Base-by-base conservation (phyloP, 2,329 filamentous ascomycete species). In the Colletotrichum viniferum region DNA sequence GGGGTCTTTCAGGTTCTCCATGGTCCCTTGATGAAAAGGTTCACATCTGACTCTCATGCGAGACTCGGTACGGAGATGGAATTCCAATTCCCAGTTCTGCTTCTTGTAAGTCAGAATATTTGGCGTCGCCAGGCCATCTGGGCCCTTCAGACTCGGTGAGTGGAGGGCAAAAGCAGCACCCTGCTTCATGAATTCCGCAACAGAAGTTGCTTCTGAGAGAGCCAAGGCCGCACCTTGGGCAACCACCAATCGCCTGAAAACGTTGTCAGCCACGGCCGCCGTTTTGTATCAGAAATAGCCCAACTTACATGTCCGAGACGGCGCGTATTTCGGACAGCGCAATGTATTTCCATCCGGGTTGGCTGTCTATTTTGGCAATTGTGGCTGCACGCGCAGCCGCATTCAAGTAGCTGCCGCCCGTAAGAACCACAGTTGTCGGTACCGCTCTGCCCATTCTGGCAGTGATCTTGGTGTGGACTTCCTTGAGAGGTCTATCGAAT, bases 11-110 rank as follows among this genome's bases (percentile, higher is more conserved):
- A 52, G 43, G 43, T 52, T 6, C 0, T 21, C 43, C 10, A 1
- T 52, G 43, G 18, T 21, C 43, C n/a, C 43, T 12, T 21, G 43
- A 13, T 52, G 43, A 21, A 52, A 52, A 4, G 43, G 43, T 52
- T 52, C 43, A 13, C 43, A 21, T 52, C 43, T 52, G n/a, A 52
- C 7, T 13, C 43, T 10, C 0, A 52, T 21, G 43, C 18, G 43
- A 52, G 43, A 52, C 43, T 52, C 16, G 5, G n/a, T 52, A 52
- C n/a, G 43, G n/a, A 52, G 43, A 12, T 52, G 0, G n/a, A 52
- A 21, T 21, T 3, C 3, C 2, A 52, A 21, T 0, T 52, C 43
- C 43, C 43, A 52, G n/a, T 4, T 21, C 3, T 21, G n/a, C 0
- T 0, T 0, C n/a, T 52, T 52, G 6, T 52, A 52, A 21, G 10